Evolutionary conservation across 2,329 filamentous ascomycete genomes (phyloP).

Genomic region (Stemphylium vesicarium): DNA sequence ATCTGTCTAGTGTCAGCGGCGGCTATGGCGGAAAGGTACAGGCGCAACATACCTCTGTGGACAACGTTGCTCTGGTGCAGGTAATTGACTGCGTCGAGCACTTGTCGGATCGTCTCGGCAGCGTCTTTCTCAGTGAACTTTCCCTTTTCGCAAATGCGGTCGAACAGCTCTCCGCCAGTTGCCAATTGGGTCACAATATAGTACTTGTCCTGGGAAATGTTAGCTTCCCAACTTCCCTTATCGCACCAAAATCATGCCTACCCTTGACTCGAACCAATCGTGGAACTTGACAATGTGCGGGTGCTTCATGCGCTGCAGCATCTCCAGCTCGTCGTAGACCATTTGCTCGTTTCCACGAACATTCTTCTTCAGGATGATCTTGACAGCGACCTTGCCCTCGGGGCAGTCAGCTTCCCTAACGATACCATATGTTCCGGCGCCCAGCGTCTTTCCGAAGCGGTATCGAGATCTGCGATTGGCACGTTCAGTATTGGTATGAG

Average conservation of each 20-base stretch:
- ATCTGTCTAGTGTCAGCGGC: slow-evolving; percentile 62
- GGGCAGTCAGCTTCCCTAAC: slow-evolving; percentile 91
- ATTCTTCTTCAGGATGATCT: slow-evolving; percentile 99
- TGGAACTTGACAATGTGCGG: slow-evolving; percentile 96
- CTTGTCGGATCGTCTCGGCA: slow-evolving; percentile 91
- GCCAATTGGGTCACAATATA: slow-evolving; percentile 98
- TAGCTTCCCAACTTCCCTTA: slow-evolving; percentile 16
- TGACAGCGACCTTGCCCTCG: slow-evolving; percentile 88
- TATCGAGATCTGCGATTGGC: slow-evolving; percentile 73
- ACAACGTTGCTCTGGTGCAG: slow-evolving; percentile 94
- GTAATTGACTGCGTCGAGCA: slow-evolving; percentile 91
- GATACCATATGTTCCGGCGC: slow-evolving; percentile 97
- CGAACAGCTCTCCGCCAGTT: slow-evolving; percentile 94
- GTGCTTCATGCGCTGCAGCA: slow-evolving; percentile 90
- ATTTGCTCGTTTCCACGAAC: slow-evolving; percentile 98
- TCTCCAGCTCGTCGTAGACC: slow-evolving; percentile 96
- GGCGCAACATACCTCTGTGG: slow-evolving; percentile 73
- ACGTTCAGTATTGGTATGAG: slow-evolving; percentile 38
- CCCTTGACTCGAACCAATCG: slow-evolving; percentile 98
- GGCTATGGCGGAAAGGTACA: background rate
- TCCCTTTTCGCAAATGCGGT: slow-evolving; percentile 96
- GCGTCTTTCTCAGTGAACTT: slow-evolving; percentile 99
- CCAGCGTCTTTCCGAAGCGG: slow-evolving; percentile 88
- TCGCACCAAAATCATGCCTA: slow-evolving; percentile 52
- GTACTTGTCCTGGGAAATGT: slow-evolving; percentile 82